These are phyloP conservation scores for Lactifluus hygrophoroides DNA, from an alignment of 768 basidiomycete species.

Conservation along the genomic window DNA sequence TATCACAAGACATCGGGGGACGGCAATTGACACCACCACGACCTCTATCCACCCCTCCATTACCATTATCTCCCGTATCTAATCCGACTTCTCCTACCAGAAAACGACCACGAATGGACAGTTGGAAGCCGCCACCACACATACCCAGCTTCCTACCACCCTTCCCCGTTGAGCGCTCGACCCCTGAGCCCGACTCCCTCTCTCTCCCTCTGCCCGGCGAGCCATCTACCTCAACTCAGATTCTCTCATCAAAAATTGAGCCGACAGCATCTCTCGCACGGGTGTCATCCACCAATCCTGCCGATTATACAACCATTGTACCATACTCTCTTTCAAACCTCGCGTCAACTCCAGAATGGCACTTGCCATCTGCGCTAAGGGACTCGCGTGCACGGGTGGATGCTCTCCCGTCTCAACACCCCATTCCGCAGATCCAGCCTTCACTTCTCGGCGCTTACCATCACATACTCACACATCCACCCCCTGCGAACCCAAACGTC, in stretches of 20 bases:
- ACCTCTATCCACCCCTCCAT: constrained; percentile 31
- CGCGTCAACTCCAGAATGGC: constrained; percentile 56
- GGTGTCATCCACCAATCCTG: constrained; percentile 37
- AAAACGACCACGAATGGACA: constrained; percentile 48
- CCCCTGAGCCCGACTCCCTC: constrained; percentile 28
- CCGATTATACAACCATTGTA: constrained; percentile 63
- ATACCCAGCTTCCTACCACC: constrained; percentile 63
- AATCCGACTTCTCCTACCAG: constrained; percentile 49
- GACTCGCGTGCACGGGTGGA: constrained; percentile 6
- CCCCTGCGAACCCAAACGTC: constrained; percentile 37
- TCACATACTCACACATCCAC: constrained; percentile 66
- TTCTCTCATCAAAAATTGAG: constrained; percentile 30
- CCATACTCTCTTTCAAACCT: constrained; percentile 71
- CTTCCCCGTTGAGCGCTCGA: constrained; percentile 39
- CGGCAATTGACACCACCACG: constrained; percentile 18
- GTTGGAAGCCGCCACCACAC: constrained; percentile 55
- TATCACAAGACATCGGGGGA: constrained; percentile 10
- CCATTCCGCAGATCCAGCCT: constrained; percentile 52
- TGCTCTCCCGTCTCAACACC: constrained; percentile 26
- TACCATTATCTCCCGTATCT: constrained; percentile 50
- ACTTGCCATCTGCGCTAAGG: constrained; percentile 39
- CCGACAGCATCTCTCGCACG: constrained; percentile 33
- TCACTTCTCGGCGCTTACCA: constrained; percentile 65
- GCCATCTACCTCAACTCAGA: constrained; percentile 29
- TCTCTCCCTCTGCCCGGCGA: constrained; percentile 31